These are phyloP conservation scores for Pseudocohnilembus persalinus DNA, from an alignment of 169 alveolate genomes.

Conservation along the genomic window DNA sequence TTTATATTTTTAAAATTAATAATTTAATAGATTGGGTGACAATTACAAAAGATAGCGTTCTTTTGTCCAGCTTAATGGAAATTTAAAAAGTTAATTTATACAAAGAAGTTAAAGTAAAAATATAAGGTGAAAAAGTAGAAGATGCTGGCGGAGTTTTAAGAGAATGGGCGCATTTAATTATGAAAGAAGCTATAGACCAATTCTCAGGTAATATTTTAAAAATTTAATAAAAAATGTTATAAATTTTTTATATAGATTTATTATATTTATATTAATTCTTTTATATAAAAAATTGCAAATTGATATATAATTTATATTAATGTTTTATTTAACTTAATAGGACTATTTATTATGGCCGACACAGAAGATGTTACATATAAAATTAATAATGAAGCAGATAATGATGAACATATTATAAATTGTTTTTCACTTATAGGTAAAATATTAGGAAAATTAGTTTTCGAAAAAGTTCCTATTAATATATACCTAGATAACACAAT, in stretches of 20 bases:
- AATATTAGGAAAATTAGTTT: conserved; percentile 52
- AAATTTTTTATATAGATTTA: not conserved
- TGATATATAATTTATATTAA: conserved; percentile 19
- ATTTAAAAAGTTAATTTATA: conserved; percentile 8
- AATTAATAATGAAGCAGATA: conserved; percentile 44
- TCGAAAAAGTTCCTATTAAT: conserved; percentile 52
- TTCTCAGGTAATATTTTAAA: not conserved
- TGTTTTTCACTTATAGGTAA: conserved; percentile 60
- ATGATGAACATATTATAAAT: conserved; percentile 53
- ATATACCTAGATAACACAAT: conserved; percentile 47
- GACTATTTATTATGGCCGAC: conserved; percentile 50
- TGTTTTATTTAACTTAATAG: conserved; percentile 35
- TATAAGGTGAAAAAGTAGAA: conserved; percentile 35
- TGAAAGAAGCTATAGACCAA: conserved; percentile 39
- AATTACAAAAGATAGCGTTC: conserved; percentile 9
- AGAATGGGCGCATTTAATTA: conserved; percentile 58
- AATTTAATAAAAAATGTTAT: too few relatives aligned
- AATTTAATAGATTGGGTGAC: conserved; percentile 20
- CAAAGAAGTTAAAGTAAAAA: conserved; percentile 32
- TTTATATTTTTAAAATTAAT: too few relatives aligned
- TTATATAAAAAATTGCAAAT: not conserved
- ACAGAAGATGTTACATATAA: conserved; percentile 38
- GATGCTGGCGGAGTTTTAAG: conserved; percentile 72
- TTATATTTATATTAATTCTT: not conserved
- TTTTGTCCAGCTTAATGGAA: conserved; percentile 6